Percentiles rank a stretch among this genome's conserved stretches.
These are phyloP conservation scores for Cnidoscolus chayamansa DNA, from an alignment of 441 rosid species.

Conservation along the genomic window DNA sequence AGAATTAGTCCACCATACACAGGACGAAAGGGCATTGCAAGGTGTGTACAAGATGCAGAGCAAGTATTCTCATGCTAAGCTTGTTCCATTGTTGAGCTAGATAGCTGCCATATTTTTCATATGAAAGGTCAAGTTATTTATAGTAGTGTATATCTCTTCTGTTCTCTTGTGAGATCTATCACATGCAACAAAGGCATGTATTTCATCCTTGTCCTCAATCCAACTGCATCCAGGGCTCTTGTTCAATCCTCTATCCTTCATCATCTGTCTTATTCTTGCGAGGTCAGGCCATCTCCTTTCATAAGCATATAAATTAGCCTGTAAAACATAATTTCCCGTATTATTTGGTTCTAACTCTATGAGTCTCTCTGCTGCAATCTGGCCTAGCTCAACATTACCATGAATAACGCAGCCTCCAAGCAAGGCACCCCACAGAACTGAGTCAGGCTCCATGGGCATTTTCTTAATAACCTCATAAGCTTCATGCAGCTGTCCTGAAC, in stretches of 20 bases:
- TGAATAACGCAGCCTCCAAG: conserved; percentile 81
- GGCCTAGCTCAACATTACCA: conserved; percentile 69
- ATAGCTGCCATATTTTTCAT: conserved; percentile 28
- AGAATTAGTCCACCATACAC: not conserved
- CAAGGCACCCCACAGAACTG: conserved; percentile 74
- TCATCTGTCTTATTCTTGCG: conserved; percentile 28
- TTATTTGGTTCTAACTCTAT: conserved; percentile 65
- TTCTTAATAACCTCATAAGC: conserved; percentile 62
- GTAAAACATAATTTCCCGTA: conserved; percentile 62
- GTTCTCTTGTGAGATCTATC: conserved; percentile 33
- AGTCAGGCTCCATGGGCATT: conserved; percentile 73
- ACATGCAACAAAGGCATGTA: conserved; percentile 27
- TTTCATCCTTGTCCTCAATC: conserved; percentile 28
- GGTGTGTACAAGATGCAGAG: not conserved
- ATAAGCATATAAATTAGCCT: conserved; percentile 73
- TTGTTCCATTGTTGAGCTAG: not conserved
- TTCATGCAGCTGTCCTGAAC: conserved; percentile 57
- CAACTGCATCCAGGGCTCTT: conserved; percentile 36
- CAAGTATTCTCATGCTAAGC: not conserved
- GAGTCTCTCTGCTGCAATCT: conserved; percentile 53
- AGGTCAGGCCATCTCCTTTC: conserved; percentile 48
- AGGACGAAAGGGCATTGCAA: not conserved
- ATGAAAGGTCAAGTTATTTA: conserved; percentile 41
- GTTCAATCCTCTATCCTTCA: conserved; percentile 24
- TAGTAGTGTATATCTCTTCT: conserved; percentile 40